A percentile compares a stretch with the other conserved stretches of the same genome.
phyloP scores from a whole-genome alignment of 371 early-diverging fungal species.

The Mortierella polycephala region DNA sequence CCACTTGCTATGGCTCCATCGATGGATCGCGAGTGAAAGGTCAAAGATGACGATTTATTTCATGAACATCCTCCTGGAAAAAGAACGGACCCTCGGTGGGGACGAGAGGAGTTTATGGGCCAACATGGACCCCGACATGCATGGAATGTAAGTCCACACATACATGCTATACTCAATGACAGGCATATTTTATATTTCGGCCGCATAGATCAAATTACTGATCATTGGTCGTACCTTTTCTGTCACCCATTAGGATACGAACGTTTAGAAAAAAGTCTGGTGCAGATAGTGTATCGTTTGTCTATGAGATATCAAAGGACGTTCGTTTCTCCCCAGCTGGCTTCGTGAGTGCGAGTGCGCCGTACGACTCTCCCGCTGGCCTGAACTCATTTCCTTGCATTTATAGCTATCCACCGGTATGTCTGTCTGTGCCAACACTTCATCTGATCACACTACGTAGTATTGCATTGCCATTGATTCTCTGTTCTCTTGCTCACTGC shows the following conservation, averaged over 20 bases:
- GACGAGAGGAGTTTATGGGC: constrained; percentile 71
- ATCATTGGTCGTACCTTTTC: constrained; percentile 3
- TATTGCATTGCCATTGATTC: neutral
- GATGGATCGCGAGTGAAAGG: constrained; percentile 65
- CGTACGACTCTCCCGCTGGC: constrained; percentile 72
- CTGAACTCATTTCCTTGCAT: constrained; percentile 76
- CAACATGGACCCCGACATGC: constrained; percentile 64
- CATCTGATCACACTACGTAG: too few relatives aligned
- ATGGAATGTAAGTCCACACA: constrained; percentile 59
- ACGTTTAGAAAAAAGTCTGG: constrained; percentile 65
- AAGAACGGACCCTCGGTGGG: constrained; percentile 62
- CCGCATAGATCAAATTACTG: neutral
- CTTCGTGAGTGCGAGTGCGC: constrained; percentile 59
- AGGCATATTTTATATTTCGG: neutral
- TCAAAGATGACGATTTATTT: constrained; percentile 75
- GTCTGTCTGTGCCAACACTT: neutral
- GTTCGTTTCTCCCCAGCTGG: constrained; percentile 67
- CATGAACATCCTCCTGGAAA: constrained; percentile 64
- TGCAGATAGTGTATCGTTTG: constrained; percentile 64
- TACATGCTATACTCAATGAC: neutral
- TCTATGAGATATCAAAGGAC: constrained; percentile 65
- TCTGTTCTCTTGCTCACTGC: neutral
- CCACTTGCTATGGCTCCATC: constrained; percentile 65
- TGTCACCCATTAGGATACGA: constrained; percentile 56
- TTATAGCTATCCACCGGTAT: constrained; percentile 71